Percentiles rank a stretch among this genome's conserved stretches.
phyloP scores from a whole-genome alignment of 1,139 yeast species.

The Saccharomyces hybrid region DNA sequence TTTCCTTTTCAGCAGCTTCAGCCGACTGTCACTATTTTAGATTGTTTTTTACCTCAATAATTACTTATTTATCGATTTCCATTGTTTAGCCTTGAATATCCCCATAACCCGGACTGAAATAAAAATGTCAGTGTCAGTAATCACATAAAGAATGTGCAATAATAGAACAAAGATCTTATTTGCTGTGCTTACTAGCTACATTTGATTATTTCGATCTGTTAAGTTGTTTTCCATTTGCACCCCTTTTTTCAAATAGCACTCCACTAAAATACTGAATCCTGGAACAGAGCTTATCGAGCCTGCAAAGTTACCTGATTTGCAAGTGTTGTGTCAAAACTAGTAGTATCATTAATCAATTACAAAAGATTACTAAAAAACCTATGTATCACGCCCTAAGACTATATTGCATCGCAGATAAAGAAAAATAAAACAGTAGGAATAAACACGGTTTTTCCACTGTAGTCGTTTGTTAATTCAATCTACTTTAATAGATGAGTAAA shows the following conservation, averaged over 20 bases:
- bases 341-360: not conserved
- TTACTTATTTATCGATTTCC: not conserved
- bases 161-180: too few species aligned
- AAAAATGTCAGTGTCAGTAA: not conserved
- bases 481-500: conserved; percentile 79
- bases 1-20: not conserved
- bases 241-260: too few species aligned
- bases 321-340: not conserved
- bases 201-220: too few species aligned
- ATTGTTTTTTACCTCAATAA: not conserved
- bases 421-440: conserved; percentile 4
- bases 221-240: too few species aligned
- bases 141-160: too few species aligned
- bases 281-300: too few species aligned
- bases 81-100: not conserved
- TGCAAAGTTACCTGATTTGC: too few species aligned
- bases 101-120: not conserved
- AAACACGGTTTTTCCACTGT: not conserved
- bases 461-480: conserved; percentile 38
- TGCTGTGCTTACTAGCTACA: too few species aligned
- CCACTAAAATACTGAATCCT: too few species aligned
- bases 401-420: conserved; percentile 1
- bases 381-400: not conserved
- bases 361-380: not conserved
- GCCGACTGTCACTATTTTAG: not conserved